phyloP scores from a whole-genome alignment of 345 rosid genomes.

The Cardamine resedifolia region DNA sequence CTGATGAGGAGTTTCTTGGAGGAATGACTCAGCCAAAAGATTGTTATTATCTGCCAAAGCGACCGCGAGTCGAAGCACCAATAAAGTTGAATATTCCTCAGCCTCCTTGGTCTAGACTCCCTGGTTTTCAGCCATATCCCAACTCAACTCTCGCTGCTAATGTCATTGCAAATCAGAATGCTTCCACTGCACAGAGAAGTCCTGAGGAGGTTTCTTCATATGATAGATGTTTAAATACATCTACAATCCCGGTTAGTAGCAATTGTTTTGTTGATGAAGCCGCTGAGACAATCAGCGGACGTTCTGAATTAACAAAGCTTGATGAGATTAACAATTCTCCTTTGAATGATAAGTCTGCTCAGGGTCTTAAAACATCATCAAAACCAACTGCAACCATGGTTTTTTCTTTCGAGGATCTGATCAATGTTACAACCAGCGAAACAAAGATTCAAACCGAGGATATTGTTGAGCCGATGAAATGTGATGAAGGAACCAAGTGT shows the following conservation, averaged over 20 bases:
- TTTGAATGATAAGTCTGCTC: background rate
- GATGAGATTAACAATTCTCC: background rate
- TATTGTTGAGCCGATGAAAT: conserved; percentile 12
- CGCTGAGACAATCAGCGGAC: background rate
- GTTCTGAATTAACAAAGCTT: conserved; percentile 1
- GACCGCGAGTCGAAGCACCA: background rate
- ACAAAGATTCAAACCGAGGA: background rate
- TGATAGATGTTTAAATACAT: background rate
- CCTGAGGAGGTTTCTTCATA: background rate
- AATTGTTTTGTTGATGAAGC: background rate
- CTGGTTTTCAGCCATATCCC: background rate
- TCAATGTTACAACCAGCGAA: background rate
- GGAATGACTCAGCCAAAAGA: background rate
- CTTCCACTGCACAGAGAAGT: background rate
- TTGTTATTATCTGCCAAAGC: background rate
- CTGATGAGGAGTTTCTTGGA: background rate
- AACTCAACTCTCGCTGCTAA: background rate
- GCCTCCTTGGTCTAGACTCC: background rate
- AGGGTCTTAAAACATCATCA: background rate
- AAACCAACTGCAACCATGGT: background rate
- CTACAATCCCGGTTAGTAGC: background rate
- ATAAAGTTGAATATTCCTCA: background rate
- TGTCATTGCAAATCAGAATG: background rate
- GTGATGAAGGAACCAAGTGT: conserved; percentile 3
- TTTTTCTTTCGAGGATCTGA: background rate